These are phyloP conservation scores for Arthrobotrys musiformis DNA, from an alignment of 2,329 filamentous ascomycete genomes.

Conservation along the genomic window DNA sequence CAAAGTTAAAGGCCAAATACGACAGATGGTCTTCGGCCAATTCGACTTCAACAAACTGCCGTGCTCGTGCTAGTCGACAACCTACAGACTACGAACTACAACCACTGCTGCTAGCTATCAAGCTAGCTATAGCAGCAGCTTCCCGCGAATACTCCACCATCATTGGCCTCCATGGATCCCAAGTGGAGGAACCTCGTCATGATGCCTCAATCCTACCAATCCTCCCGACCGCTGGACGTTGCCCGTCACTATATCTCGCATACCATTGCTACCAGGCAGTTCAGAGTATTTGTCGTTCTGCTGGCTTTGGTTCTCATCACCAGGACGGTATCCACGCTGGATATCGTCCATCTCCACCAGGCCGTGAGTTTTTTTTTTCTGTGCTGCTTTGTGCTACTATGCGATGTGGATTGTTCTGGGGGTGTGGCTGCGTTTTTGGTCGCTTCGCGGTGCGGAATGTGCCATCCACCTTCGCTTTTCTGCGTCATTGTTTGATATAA, in stretches of 20 bases:
- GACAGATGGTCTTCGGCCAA: no score
- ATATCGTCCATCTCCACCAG: constrained; percentile 20
- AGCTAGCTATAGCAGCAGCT: no score
- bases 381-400: neutral
- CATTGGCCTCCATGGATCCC: no score
- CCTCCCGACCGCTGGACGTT: constrained; percentile 10
- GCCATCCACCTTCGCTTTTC: neutral
- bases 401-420: neutral
- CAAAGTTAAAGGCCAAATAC: no score
- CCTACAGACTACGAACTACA: no score
- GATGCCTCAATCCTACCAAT: constrained; percentile 14
- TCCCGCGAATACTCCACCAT: neutral
- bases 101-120: no score
- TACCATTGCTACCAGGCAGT: constrained; percentile 30
- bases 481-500: neutral
- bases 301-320: constrained; percentile 21
- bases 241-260: constrained; percentile 39
- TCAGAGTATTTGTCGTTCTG: constrained; percentile 35
- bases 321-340: constrained; percentile 33
- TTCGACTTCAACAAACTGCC: no score
- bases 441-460: constrained; percentile 31
- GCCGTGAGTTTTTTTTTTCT: constrained; percentile 40
- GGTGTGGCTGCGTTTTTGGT: constrained; percentile 21
- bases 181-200: constrained; percentile 29
- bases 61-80: no score